phyloP scores from a whole-genome alignment of 495 filamentous ascomycete species.

The Aspergillus biplanus region DNA sequence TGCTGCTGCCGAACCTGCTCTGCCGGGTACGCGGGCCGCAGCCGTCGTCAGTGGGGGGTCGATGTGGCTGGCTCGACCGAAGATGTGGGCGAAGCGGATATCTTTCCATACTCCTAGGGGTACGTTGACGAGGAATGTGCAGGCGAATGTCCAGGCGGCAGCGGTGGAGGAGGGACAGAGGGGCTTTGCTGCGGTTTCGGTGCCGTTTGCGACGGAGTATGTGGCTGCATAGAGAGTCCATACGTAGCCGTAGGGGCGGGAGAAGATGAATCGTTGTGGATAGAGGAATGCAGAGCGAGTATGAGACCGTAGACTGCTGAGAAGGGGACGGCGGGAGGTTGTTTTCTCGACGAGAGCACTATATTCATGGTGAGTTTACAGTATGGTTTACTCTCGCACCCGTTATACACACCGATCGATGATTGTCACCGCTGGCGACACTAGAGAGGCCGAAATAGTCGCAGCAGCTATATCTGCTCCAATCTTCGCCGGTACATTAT shows the following conservation, averaged over 20 bases:
- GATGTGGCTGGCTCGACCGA: slow-evolving; percentile 46
- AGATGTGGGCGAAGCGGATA: slow-evolving; percentile 48
- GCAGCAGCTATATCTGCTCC: slow-evolving; percentile 36
- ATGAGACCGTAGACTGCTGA: slow-evolving; percentile 63
- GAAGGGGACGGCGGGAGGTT: slow-evolving; percentile 70
- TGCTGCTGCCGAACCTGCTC: slow-evolving; percentile 32
- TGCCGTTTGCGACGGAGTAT: slow-evolving; percentile 81
- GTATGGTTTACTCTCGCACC: neutral
- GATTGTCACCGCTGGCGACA: slow-evolving; percentile 47
- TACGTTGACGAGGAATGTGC: slow-evolving; percentile 45
- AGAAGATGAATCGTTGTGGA: slow-evolving; percentile 71
- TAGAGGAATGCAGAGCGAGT: slow-evolving; percentile 62
- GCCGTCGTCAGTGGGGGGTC: neutral
- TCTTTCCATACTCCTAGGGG: slow-evolving; percentile 51
- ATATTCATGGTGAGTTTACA: slow-evolving; percentile 16
- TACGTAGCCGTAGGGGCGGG: slow-evolving; percentile 77
- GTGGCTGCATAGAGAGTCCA: slow-evolving; percentile 85
- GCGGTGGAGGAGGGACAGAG: slow-evolving; percentile 51
- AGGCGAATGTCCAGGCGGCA: slow-evolving; percentile 39
- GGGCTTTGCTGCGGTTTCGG: slow-evolving; percentile 47
- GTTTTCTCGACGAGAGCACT: slow-evolving; percentile 81
- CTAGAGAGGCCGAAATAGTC: slow-evolving; percentile 42
- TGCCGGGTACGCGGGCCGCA: slow-evolving; percentile 41
- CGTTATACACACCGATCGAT: slow-evolving; percentile 36
- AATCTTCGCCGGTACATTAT: neutral